Base-by-base conservation (phyloP, 495 filamentous ascomycete genomes). In the Amorphotheca resinae region DNA sequence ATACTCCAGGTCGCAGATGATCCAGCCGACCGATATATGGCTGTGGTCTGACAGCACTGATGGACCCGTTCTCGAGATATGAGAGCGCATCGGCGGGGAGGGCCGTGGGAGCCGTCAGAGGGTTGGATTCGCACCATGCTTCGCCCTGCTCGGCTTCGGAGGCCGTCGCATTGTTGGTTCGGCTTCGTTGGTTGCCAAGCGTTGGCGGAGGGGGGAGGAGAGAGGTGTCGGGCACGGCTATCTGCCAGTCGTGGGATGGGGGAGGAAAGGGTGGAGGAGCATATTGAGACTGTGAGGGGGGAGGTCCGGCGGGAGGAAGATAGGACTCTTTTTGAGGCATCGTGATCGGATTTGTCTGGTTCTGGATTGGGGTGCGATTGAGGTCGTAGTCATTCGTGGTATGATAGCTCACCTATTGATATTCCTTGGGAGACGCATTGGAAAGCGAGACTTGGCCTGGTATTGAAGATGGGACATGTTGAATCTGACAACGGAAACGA, bases 141-240 rank as follows among this genome's bases (percentile, higher is more conserved):
- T 82, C 76, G 34, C 82, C 89, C 5, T 75, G 73, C 16, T 84
- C 72, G 50, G 82, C 80, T 46, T 87, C 77, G 22, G 65, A 64
- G 25, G 62, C 63, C 11, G 75, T 75, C 4, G 88, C 81, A 64
- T 95, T 95, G 48, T 77, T 80, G 1, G 80, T 71, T 3, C 74
- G 74, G 14, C 84, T 89, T 31, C 50, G 56, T 34, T 80, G 72
- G 52, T 79, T 74, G 28, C 77, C 74, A 46, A 87, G 62, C 33
- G 69, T 63, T 1, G 89, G 87, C 0, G 89, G 86, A 1, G 89
- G 89, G 0, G 87, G 87, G 38, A 94, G 79, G 26, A 78, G 69
- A 1, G 84, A 64, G 20, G 74, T 91, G 58, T 94, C 87, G 2
- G 83, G 84, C 9, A 93, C 76, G 4, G 76, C 69, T 20, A 74